Conservation (phyloP, 2,329 filamentous ascomycete species). For the Xylariaceae sp. region DNA sequence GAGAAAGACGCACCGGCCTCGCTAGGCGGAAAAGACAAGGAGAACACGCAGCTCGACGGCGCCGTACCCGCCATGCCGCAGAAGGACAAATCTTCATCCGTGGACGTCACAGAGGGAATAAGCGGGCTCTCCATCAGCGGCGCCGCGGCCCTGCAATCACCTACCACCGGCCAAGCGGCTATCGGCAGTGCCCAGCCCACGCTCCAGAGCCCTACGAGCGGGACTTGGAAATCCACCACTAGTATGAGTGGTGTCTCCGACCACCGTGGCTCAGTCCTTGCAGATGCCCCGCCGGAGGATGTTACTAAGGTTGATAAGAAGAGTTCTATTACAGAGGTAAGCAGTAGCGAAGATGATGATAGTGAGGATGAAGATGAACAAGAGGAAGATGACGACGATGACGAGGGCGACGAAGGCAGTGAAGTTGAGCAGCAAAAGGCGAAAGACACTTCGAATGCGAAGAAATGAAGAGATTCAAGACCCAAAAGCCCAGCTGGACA, state of each 20-base stretch:
- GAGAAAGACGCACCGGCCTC: conserved; percentile 17
- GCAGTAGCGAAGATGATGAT: conserved; percentile 31
- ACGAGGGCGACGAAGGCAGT: conserved; percentile 20
- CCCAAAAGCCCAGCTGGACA: too few relatives aligned
- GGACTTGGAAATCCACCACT: conserved; percentile 38
- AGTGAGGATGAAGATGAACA: conserved; percentile 24
- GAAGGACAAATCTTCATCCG: conserved; percentile 7
- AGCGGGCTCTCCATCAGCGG: conserved; percentile 15
- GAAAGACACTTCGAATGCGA: conserved; percentile 21
- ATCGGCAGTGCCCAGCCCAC: conserved; percentile 27
- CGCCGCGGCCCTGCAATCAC: conserved; percentile 40
- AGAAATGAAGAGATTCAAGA: conserved; percentile 23
- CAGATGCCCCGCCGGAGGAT: conserved; percentile 34
- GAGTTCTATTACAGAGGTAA: conserved; percentile 38
- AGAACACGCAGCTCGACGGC: conserved; percentile 7
- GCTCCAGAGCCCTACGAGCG: conserved; percentile 41
- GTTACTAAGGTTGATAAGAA: conserved; percentile 38
- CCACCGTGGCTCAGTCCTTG: conserved; percentile 30
- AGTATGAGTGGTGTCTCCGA: conserved; percentile 12
- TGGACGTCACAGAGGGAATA: conserved; percentile 19
- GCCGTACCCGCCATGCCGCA: conserved; percentile 4
- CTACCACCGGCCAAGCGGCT: conserved; percentile 32
- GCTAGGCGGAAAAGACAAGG: conserved; percentile 12
- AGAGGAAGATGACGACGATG: conserved; percentile 20
- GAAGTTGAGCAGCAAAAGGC: conserved; percentile 24